Conservation (phyloP, 768 basidiomycete genomes). For the Cystofilobasidium ferigula region DNA sequence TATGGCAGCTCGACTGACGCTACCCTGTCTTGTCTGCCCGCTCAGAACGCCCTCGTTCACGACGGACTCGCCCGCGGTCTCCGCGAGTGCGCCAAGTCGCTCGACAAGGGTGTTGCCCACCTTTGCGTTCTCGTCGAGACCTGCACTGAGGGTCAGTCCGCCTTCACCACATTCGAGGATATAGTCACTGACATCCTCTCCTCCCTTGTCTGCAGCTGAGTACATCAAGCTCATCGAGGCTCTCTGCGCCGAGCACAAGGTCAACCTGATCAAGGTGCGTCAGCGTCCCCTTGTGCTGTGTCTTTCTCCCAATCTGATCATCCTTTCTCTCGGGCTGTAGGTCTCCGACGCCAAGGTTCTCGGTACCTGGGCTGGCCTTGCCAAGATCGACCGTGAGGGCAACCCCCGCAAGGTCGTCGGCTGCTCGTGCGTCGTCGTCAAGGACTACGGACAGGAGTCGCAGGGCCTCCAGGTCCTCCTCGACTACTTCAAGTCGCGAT, state of each 20-base stretch:
- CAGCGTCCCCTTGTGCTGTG: constrained; percentile 31
- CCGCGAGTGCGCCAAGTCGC: constrained; percentile 91
- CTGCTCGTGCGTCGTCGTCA: constrained; percentile 70
- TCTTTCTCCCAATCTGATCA: constrained; percentile 33
- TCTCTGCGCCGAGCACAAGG: constrained; percentile 79
- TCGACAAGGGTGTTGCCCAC: constrained; percentile 97
- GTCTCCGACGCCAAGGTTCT: constrained; percentile 88
- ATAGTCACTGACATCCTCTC: constrained; percentile 10
- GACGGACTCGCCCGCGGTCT: constrained; percentile 97
- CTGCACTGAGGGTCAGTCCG: constrained; percentile 62
- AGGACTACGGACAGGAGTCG: constrained; percentile 89
- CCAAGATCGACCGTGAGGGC: constrained; percentile 99
- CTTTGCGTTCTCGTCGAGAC: constrained; percentile 98
- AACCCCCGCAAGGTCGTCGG: constrained; percentile 88
- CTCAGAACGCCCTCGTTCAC: constrained; percentile 85
- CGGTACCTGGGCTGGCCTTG: constrained; percentile 95
- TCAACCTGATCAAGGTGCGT: constrained; percentile 81
- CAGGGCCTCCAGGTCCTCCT: constrained; percentile 76
- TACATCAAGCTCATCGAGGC: constrained; percentile 99
- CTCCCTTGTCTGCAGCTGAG: constrained; percentile 49
- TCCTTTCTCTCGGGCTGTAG: background rate
- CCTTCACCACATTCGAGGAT: too few relatives aligned
- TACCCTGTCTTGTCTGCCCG: too few relatives aligned
- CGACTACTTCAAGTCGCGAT: constrained; percentile 31
- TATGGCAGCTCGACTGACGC: too few relatives aligned